These are phyloP conservation scores for Melaleuca quinquenervia DNA, from an alignment of 345 rosid species.

Conservation along the genomic window DNA sequence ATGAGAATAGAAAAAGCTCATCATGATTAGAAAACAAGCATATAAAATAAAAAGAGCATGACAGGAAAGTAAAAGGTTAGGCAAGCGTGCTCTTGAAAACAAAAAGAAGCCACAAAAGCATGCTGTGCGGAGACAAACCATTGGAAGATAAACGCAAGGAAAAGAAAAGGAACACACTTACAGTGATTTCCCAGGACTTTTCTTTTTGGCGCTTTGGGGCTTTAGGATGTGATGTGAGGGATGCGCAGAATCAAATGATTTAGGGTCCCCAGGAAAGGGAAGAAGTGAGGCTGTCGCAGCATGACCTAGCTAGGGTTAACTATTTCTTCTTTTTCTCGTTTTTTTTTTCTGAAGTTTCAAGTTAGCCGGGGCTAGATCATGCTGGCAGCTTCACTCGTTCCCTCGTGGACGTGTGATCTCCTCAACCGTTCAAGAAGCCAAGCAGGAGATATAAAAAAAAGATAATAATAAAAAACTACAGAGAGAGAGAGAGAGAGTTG, in stretches of 20 bases:
- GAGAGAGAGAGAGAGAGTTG: background rate
- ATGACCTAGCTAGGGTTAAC: constrained; percentile 6
- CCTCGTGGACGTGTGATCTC: background rate
- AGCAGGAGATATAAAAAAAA: background rate
- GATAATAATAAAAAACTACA: rapidly evolving
- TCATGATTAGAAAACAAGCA: background rate
- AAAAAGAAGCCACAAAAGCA: background rate
- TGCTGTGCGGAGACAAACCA: background rate
- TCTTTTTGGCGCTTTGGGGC: background rate
- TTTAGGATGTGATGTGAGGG: background rate
- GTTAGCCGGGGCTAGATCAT: constrained; percentile 4
- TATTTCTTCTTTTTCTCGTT: too few relatives aligned
- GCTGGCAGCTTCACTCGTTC: constrained; percentile 10
- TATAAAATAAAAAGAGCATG: background rate
- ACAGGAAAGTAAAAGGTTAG: background rate
- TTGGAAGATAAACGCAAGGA: background rate
- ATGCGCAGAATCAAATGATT: background rate
- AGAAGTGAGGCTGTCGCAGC: constrained; percentile 7
- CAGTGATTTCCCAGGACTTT: background rate
- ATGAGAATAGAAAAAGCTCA: background rate
- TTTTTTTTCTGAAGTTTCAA: background rate
- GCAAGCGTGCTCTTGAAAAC: background rate
- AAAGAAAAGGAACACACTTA: background rate
- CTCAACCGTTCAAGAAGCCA: background rate
- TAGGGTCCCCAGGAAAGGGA: background rate